Conservation (phyloP, 2,329 filamentous ascomycete species). For the Dothideomycetes sp. region DNA sequence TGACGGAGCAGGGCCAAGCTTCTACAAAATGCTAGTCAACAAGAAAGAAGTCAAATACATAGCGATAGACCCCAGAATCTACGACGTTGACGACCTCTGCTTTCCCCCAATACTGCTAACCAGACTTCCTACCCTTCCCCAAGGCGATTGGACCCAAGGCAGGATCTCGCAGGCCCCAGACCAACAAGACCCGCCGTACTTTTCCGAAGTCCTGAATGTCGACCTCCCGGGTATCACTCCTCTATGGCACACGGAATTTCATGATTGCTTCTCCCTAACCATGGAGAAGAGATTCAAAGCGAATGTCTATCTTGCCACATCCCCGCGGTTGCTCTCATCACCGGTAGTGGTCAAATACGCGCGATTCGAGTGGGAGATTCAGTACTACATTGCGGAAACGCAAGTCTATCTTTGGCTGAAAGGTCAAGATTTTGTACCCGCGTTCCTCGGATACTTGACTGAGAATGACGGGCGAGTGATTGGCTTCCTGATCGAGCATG, state of each 20-base stretch:
- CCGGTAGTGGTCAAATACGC: slow-evolving; percentile 27
- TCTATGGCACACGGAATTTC: slow-evolving; percentile 23
- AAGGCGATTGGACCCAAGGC: slow-evolving; percentile 31
- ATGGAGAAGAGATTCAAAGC: slow-evolving; percentile 7
- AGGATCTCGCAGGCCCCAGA: slow-evolving; percentile 21
- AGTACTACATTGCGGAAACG: slow-evolving; percentile 26
- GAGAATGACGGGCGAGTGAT: slow-evolving; percentile 28
- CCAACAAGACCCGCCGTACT: slow-evolving; percentile 13
- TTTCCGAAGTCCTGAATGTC: neutral
- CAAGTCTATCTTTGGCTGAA: slow-evolving; percentile 27
- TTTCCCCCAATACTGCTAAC: too few species aligned
- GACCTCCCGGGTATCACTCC: slow-evolving; percentile 16
- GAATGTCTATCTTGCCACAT: slow-evolving; percentile 13
- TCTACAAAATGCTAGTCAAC: slow-evolving; percentile 22
- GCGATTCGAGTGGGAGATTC: slow-evolving; percentile 27
- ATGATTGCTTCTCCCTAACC: slow-evolving; percentile 26
- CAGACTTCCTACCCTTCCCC: slow-evolving; percentile 27
- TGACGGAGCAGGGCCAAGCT: neutral
- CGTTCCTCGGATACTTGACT: slow-evolving; percentile 28
- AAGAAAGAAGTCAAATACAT: slow-evolving; percentile 30
- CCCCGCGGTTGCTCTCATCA: neutral
- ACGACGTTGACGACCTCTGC: slow-evolving; percentile 22
- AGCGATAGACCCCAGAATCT: slow-evolving; percentile 25
- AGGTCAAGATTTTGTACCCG: slow-evolving; percentile 23
- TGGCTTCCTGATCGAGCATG: slow-evolving; percentile 26